Conservation (phyloP, 805 yeast species). For the Jamesozyma lodderae region DNA sequence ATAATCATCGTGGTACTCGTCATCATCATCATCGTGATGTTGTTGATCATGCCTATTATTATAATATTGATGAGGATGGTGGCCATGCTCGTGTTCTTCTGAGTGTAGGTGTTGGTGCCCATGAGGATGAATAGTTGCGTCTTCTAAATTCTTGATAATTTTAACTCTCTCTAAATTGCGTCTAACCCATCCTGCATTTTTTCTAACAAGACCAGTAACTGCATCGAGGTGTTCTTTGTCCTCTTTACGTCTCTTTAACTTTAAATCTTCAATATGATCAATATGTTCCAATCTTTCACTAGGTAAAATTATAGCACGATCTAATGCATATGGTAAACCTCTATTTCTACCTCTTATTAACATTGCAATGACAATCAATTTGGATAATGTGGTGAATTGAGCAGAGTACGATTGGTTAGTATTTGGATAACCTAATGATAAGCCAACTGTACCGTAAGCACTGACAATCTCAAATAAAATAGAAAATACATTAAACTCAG, state of each 20-base stretch:
- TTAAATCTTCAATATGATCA: conserved; percentile 46
- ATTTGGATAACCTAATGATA: conserved; percentile 75
- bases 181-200: conserved; percentile 10
- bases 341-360: conserved; percentile 94
- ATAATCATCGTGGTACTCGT: too few relatives aligned
- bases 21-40: background rate
- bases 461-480: conserved; percentile 82
- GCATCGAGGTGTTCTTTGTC: conserved; percentile 18
- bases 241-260: conserved; percentile 12
- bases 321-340: conserved; percentile 88
- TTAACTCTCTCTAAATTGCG: background rate
- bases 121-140: background rate
- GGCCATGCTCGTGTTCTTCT: background rate
- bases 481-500: conserved; percentile 57
- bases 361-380: conserved; percentile 78
- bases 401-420: conserved; percentile 62
- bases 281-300: conserved; percentile 53
- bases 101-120: background rate
- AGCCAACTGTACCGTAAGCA: conserved; percentile 95
- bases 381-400: conserved; percentile 63
- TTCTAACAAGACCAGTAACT: conserved; percentile 22
- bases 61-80: background rate
- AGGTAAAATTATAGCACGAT: conserved; percentile 86
- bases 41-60: background rate
- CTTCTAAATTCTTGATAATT: background rate